phyloP scores from a whole-genome alignment of 176 grass and related monocot species.

The Poa annua region DNA sequence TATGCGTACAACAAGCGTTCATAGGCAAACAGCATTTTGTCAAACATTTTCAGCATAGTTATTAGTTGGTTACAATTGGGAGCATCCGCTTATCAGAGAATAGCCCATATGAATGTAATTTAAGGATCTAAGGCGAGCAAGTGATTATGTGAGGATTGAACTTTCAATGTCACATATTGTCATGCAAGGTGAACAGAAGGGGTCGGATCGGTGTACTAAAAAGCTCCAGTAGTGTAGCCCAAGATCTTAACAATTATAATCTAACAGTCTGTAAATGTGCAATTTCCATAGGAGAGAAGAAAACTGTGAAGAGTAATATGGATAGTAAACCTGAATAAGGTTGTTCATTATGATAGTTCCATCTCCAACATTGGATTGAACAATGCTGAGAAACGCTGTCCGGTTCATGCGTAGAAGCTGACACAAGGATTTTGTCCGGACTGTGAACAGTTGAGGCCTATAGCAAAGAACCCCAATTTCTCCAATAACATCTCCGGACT shows the following conservation, averaged over 20 bases:
- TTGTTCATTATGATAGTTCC: conserved; percentile 97
- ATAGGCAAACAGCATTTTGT: not conserved
- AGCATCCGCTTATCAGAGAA: not conserved
- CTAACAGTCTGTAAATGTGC: not conserved
- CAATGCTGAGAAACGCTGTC: conserved; percentile 71
- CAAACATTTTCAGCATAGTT: not conserved
- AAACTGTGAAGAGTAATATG: conserved; percentile 5
- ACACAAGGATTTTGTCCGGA: conserved; percentile 87
- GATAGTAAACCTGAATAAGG: conserved; percentile 68
- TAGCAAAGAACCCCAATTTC: conserved; percentile 97
- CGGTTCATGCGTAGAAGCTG: conserved; percentile 91
- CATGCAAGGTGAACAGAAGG: not conserved
- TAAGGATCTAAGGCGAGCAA: not conserved
- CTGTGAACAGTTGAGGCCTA: conserved; percentile 89
- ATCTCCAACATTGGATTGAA: conserved; percentile 94
- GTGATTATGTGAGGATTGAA: not conserved
- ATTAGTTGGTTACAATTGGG: not conserved
- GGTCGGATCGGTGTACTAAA: conserved; percentile 11
- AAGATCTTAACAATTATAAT: conserved; percentile 11
- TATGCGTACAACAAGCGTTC: conserved; percentile 3
- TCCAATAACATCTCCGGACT: conserved; percentile 83
- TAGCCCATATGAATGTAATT: conserved; percentile 11
- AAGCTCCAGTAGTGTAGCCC: not conserved
- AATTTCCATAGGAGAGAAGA: conserved; percentile 10
- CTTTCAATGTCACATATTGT: conserved; percentile 5